Percentiles rank a stretch among this genome's conserved stretches.
Conservation (phyloP, 495 filamentous ascomycete species). For the Penicillium canariense region DNA sequence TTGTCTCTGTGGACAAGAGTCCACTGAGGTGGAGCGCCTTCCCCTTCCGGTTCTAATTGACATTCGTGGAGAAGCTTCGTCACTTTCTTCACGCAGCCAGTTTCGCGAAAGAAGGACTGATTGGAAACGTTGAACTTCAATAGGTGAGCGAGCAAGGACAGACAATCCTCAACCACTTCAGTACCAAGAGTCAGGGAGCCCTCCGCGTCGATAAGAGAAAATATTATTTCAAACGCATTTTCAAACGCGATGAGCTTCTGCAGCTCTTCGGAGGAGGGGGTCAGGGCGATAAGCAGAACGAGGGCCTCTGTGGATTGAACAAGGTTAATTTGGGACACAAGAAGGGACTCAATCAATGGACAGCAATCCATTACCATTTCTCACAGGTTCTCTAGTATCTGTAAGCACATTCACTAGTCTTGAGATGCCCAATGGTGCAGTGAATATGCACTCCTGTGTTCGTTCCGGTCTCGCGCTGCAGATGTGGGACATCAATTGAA, state of each 20-base stretch:
- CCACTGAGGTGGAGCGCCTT: constrained; percentile 68
- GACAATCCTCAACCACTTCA: constrained; percentile 88
- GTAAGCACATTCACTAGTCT: constrained; percentile 80
- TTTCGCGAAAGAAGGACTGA: constrained; percentile 91
- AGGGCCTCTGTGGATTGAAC: constrained; percentile 53
- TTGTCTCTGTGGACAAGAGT: constrained; percentile 76
- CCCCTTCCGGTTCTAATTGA: constrained; percentile 52
- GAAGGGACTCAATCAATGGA: not conserved
- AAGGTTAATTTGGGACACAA: not conserved
- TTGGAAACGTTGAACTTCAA: constrained; percentile 87
- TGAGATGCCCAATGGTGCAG: constrained; percentile 82
- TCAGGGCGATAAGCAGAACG: constrained; percentile 65
- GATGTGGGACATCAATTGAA: constrained; percentile 87
- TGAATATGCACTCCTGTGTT: constrained; percentile 93
- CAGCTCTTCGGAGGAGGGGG: constrained; percentile 70
- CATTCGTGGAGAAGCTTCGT: constrained; percentile 66
- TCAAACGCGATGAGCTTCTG: constrained; percentile 95
- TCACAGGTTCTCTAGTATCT: constrained; percentile 82
- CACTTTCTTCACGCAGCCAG: constrained; percentile 74
- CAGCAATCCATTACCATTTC: constrained; percentile 64
- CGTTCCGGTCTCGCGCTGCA: constrained; percentile 82
- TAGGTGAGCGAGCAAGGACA: constrained; percentile 89
- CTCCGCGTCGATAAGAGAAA: constrained; percentile 76
- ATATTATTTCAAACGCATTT: constrained; percentile 85
- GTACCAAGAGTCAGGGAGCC: constrained; percentile 81